phyloP scores from a whole-genome alignment of 2,329 filamentous ascomycete species.

The Sphaerulina populicola region DNA sequence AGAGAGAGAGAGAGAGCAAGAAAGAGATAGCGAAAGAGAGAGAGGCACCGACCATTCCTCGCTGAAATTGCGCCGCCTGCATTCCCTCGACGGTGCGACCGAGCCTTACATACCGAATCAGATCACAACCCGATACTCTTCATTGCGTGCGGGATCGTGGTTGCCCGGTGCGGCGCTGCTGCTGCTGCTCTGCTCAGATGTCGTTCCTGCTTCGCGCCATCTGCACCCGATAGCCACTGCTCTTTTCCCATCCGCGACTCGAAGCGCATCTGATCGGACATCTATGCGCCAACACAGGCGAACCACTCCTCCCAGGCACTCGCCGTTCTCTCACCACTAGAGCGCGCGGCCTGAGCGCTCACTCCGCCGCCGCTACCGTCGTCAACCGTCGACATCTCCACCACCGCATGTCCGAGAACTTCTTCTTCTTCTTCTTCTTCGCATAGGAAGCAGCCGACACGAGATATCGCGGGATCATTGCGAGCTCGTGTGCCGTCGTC shows the following conservation, averaged over 20 bases:
- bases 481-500: slow-evolving; percentile 9
- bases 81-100: slow-evolving; percentile 7
- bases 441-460: neutral
- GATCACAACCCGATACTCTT: neutral
- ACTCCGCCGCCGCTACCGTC: too few relatives aligned
- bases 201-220: slow-evolving; percentile 9
- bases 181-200: slow-evolving; percentile 5
- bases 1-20: too few relatives aligned
- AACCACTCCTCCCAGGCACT: neutral
- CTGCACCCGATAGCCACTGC: neutral
- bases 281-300: slow-evolving; percentile 1
- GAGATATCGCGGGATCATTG: neutral
- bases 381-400: neutral
- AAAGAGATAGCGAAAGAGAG: neutral
- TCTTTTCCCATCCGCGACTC: neutral
- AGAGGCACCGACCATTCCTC: slow-evolving; percentile 7
- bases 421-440: neutral
- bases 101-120: slow-evolving; percentile 5
- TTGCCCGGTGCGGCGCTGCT: slow-evolving; percentile 10
- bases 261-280: neutral
- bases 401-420: neutral
- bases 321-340: neutral
- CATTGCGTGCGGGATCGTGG: neutral
- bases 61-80: slow-evolving; percentile 11
- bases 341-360: too few relatives aligned